phyloP scores from a whole-genome alignment of 1,139 yeast species.

The Blastobotrys capitulatus region DNA sequence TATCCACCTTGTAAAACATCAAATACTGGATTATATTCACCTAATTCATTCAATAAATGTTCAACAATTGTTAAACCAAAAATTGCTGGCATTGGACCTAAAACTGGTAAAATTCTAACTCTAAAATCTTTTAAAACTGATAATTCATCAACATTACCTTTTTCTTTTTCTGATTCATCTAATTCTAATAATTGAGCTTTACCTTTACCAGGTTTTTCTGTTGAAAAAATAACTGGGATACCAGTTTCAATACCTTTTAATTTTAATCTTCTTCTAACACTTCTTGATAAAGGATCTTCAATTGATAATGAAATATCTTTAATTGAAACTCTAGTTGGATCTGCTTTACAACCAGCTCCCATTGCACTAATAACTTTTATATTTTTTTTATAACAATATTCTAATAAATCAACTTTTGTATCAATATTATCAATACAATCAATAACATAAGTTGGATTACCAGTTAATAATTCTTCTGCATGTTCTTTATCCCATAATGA shows the following conservation, averaged over 20 bases:
- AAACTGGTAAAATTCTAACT: slow-evolving; percentile 87
- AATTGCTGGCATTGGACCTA: slow-evolving; percentile 95
- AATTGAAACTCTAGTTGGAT: slow-evolving; percentile 74
- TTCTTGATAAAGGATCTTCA: slow-evolving; percentile 89
- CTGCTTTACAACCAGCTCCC: slow-evolving; percentile 93
- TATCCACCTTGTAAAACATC: slow-evolving; percentile 38
- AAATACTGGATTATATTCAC: slow-evolving; percentile 82
- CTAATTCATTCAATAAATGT: slow-evolving; percentile 66
- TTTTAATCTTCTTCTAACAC: slow-evolving; percentile 78
- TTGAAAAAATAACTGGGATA: slow-evolving; percentile 84
- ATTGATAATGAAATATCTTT: slow-evolving; percentile 76
- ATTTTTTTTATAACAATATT: slow-evolving; percentile 56
- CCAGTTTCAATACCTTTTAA: slow-evolving; percentile 69
- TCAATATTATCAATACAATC: slow-evolving; percentile 96
- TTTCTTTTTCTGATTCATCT: slow-evolving; percentile 68
- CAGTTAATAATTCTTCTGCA: slow-evolving; percentile 48
- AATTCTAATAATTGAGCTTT: slow-evolving; percentile 84
- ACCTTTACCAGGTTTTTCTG: slow-evolving; percentile 94
- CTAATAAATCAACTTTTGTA: slow-evolving; percentile 83
- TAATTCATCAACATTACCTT: slow-evolving; percentile 81
- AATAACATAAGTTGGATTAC: slow-evolving; percentile 57
- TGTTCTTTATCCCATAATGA: slow-evolving; percentile 68
- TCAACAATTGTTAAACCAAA: slow-evolving; percentile 91
- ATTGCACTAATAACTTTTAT: slow-evolving; percentile 73
- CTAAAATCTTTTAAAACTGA: slow-evolving; percentile 86